Evolutionary conservation across 192 early-diverging fungal species (phyloP).

Genomic region (Rhizophagus prolifer): DNA sequence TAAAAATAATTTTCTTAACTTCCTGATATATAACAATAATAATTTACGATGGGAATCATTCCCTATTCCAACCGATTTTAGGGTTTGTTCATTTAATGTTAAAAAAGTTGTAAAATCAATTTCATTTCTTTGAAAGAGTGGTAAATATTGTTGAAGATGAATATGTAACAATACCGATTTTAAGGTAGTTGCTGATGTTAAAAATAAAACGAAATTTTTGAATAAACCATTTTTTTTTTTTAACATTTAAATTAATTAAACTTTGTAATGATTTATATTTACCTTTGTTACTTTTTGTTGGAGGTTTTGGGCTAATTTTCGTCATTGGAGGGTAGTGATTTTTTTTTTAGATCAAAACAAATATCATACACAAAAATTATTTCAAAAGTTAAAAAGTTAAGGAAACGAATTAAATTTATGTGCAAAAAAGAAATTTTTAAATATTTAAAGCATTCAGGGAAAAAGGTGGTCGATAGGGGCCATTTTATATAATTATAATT

Average conservation of each 20-base stretch:
- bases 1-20: background rate
- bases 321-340: background rate
- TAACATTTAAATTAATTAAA: too few relatives aligned
- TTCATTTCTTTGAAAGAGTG: constrained; percentile 9
- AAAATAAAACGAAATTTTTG: background rate
- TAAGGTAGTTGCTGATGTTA: background rate
- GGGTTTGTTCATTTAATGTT: constrained; percentile 7
- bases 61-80: background rate
- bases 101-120: constrained; percentile 9
- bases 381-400: too few relatives aligned
- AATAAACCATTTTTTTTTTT: too few relatives aligned
- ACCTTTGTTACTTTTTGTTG: background rate
- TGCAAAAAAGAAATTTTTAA: too few relatives aligned
- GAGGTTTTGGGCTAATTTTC: background rate
- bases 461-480: too few relatives aligned
- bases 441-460: too few relatives aligned
- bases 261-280: background rate
- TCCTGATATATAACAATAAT: background rate
- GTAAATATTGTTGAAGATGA: constrained; percentile 15
- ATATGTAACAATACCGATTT: background rate
- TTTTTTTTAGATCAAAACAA: too few relatives aligned
- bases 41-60: background rate
- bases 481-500: too few relatives aligned
- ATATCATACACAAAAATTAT: too few relatives aligned
- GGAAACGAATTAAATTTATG: too few relatives aligned